Conservation (phyloP, 2,329 filamentous ascomycete species). For the Aspergillus oerlinghausenensis region DNA sequence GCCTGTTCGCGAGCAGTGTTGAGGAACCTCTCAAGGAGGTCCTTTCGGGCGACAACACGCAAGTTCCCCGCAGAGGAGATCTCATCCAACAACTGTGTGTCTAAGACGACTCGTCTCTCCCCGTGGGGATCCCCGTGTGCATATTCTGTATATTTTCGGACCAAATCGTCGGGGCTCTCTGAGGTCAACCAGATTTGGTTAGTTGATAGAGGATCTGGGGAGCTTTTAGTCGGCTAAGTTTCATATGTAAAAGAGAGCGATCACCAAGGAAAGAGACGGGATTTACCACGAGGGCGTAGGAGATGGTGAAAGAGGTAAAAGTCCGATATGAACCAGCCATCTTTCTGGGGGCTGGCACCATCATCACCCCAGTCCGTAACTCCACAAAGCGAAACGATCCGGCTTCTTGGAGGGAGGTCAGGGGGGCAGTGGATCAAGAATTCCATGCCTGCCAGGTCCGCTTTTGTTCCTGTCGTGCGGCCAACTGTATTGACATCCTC, state of each 20-base stretch:
- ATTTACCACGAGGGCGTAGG: conserved; percentile 1
- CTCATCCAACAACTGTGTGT: conserved; percentile 2
- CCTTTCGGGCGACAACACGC: conserved; percentile 6
- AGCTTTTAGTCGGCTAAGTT: not conserved
- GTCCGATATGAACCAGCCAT: conserved; percentile 10
- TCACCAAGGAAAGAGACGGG: not conserved
- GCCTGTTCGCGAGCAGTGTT: conserved; percentile 10
- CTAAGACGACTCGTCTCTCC: conserved; percentile 11
- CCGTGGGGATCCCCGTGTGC: conserved; percentile 9
- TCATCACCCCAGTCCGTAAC: not conserved
- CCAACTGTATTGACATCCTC: not conserved
- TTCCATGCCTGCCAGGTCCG: not conserved
- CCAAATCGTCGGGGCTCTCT: conserved; percentile 6
- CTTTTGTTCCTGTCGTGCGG: not conserved
- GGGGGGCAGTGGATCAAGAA: conserved; percentile 3
- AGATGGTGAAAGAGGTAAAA: conserved; percentile 10
- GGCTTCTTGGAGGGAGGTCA: conserved; percentile 1
- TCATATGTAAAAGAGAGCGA: not conserved
- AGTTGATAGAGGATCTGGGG: conserved; percentile 1
- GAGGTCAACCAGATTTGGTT: conserved; percentile 12
- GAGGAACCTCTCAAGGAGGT: conserved; percentile 11
- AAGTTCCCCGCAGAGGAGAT: conserved; percentile 6
- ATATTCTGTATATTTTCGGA: conserved; percentile 12
- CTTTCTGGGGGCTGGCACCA: not conserved
- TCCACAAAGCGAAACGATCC: conserved; percentile 3